These are phyloP conservation scores for Talaromyces amestolkiae DNA, from an alignment of 2,329 filamentous ascomycete species.

Conservation along the genomic window DNA sequence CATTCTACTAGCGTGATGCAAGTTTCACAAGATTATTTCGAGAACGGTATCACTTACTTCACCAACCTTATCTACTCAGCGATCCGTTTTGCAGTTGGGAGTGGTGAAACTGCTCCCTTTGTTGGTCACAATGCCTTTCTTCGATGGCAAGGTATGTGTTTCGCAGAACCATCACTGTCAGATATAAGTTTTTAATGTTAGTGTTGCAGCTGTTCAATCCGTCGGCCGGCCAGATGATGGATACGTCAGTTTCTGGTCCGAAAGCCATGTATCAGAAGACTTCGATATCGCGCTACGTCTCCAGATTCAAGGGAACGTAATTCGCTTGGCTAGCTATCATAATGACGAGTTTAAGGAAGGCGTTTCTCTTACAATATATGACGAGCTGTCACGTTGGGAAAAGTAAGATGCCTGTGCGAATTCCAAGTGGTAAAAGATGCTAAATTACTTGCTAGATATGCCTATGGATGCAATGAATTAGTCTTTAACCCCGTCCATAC, in stretches of 20 bases:
- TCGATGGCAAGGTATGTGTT: slow-evolving; percentile 53
- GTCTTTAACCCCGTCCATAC: slow-evolving; percentile 74
- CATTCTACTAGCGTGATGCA: slow-evolving; percentile 76
- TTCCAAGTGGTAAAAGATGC: neutral
- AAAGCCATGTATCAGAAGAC: slow-evolving; percentile 72
- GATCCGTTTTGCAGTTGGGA: slow-evolving; percentile 68
- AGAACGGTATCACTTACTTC: slow-evolving; percentile 75
- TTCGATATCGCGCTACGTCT: slow-evolving; percentile 73
- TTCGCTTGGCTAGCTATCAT: slow-evolving; percentile 68
- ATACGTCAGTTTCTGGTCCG: slow-evolving; percentile 70
- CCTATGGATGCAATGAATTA: slow-evolving; percentile 78
- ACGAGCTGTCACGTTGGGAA: slow-evolving; percentile 81
- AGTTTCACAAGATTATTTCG: slow-evolving; percentile 68
- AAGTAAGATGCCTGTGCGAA: slow-evolving; percentile 58
- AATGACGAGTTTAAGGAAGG: slow-evolving; percentile 73
- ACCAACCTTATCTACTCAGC: slow-evolving; percentile 74
- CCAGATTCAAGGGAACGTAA: slow-evolving; percentile 65
- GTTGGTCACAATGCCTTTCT: slow-evolving; percentile 76
- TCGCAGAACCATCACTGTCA: no score
- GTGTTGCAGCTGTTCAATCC: slow-evolving; percentile 54
- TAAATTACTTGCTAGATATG: slow-evolving; percentile 35
- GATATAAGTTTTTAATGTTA: neutral
- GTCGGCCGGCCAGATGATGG: slow-evolving; percentile 58
- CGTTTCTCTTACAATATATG: slow-evolving; percentile 79
- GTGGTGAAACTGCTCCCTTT: slow-evolving; percentile 71